Conservation (phyloP, 2,329 filamentous ascomycete species). For the Thyridium curvatum region DNA sequence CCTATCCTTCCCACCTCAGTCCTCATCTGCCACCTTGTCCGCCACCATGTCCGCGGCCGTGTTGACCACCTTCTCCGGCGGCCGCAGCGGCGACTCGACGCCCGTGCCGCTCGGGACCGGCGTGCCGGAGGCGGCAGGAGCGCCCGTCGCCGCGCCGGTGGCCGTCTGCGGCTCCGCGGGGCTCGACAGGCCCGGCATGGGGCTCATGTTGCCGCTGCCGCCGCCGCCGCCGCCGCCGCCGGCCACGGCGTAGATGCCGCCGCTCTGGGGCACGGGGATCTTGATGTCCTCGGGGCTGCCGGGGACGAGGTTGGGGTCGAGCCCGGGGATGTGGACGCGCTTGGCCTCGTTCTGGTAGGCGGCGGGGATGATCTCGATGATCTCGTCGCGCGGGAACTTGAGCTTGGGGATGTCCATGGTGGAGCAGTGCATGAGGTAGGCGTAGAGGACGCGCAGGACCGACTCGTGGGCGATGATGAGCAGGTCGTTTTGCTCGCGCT, state of each 20-base stretch:
- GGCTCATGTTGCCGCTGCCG: conserved; percentile 33
- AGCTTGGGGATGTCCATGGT: conserved; percentile 89
- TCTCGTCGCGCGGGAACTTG: conserved; percentile 91
- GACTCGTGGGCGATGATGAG: conserved; percentile 97
- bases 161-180: conserved; percentile 36
- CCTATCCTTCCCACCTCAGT: conserved; percentile 22
- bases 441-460: conserved; percentile 93
- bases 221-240: too few relatives aligned
- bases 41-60: conserved; percentile 42
- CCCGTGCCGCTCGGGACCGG: conserved; percentile 2
- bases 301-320: conserved; percentile 62
- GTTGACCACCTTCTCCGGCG: conserved; percentile 43
- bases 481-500: conserved; percentile 95
- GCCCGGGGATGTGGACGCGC: conserved; percentile 74
- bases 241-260: conserved; percentile 14
- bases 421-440: conserved; percentile 97
- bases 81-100: conserved; percentile 16
- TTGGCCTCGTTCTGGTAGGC: conserved; percentile 96
- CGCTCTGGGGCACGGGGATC: conserved; percentile 57
- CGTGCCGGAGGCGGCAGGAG: background rate
- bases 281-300: conserved; percentile 75
- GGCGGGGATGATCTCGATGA: conserved; percentile 97
- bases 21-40: conserved; percentile 47
- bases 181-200: conserved; percentile 41
- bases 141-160: too few relatives aligned